Percentiles rank a stretch among this genome's conserved stretches.
phyloP scores from a whole-genome alignment of 169 alveolate genomes.

The Plasmodium gonderi region DNA sequence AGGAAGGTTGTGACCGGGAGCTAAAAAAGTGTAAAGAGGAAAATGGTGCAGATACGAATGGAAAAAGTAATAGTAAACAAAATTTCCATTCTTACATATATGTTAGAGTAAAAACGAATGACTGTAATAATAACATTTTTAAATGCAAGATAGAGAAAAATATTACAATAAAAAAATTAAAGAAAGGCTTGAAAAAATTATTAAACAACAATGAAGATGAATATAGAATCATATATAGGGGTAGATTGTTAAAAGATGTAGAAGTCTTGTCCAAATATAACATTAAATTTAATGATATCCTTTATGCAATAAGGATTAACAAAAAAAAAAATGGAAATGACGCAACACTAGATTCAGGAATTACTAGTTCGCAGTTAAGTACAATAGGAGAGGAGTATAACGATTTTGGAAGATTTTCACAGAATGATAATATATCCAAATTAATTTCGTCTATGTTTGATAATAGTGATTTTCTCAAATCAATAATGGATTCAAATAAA shows the following conservation, averaged over 20 bases:
- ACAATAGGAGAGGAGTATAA: conserved; percentile 70
- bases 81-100: neutral
- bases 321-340: conserved; percentile 39
- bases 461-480: conserved; percentile 67
- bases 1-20: neutral
- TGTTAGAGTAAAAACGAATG: conserved; percentile 61
- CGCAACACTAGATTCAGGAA: conserved; percentile 59
- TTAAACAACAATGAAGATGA: conserved; percentile 27
- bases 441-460: conserved; percentile 67
- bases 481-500: conserved; percentile 71
- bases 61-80: neutral
- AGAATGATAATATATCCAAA: conserved; percentile 60
- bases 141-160: conserved; percentile 64
- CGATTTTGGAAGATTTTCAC: conserved; percentile 25
- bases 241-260: conserved; percentile 52
- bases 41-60: neutral
- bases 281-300: conserved; percentile 48
- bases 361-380: conserved; percentile 71
- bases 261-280: conserved; percentile 26
- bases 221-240: conserved; percentile 60
- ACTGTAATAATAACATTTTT: conserved; percentile 1
- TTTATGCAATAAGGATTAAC: conserved; percentile 40
- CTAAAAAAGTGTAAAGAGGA: neutral
- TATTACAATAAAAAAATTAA: conserved; percentile 48
- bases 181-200: conserved; percentile 24